phyloP scores from a whole-genome alignment of 345 rosid species.

The Arabis hirsuta region DNA sequence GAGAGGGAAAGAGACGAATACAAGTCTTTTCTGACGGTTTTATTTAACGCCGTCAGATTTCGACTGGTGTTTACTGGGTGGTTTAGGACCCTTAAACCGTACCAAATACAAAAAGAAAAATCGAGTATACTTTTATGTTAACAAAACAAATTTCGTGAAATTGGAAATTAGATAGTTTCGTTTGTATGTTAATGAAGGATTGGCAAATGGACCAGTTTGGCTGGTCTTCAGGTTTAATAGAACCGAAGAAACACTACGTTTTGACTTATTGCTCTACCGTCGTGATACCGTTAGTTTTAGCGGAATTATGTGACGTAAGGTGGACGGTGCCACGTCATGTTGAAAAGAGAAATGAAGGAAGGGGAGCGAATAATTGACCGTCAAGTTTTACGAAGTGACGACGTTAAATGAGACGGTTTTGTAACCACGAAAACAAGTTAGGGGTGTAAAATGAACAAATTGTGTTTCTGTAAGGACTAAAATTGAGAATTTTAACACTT shows the following conservation, averaged over 20 bases:
- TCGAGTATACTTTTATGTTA: neutral
- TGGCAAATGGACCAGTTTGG: neutral
- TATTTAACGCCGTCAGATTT: slow-evolving; percentile 51
- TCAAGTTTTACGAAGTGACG: slow-evolving; percentile 1
- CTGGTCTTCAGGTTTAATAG: slow-evolving; percentile 16
- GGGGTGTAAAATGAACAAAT: neutral
- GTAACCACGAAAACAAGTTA: neutral
- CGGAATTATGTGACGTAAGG: slow-evolving; percentile 20
- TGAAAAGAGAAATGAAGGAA: neutral
- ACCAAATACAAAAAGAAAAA: neutral
- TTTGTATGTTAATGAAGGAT: neutral
- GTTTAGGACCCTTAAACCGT: slow-evolving; percentile 2
- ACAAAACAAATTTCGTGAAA: too few relatives aligned
- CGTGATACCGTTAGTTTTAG: slow-evolving; percentile 31
- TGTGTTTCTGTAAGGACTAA: neutral
- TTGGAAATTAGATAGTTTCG: too few relatives aligned
- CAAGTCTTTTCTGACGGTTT: slow-evolving; percentile 58
- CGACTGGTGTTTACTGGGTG: neutral
- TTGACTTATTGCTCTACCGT: slow-evolving; percentile 8
- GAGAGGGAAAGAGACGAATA: slow-evolving; percentile 42
- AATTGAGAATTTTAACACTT: neutral
- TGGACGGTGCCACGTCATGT: slow-evolving; percentile 25
- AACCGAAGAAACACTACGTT: slow-evolving; percentile 8
- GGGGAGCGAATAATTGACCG: slow-evolving; percentile 14
- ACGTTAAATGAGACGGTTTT: neutral